Base-by-base conservation (phyloP, 352 stramenopile species). In the Pythium chondricola region DNA sequence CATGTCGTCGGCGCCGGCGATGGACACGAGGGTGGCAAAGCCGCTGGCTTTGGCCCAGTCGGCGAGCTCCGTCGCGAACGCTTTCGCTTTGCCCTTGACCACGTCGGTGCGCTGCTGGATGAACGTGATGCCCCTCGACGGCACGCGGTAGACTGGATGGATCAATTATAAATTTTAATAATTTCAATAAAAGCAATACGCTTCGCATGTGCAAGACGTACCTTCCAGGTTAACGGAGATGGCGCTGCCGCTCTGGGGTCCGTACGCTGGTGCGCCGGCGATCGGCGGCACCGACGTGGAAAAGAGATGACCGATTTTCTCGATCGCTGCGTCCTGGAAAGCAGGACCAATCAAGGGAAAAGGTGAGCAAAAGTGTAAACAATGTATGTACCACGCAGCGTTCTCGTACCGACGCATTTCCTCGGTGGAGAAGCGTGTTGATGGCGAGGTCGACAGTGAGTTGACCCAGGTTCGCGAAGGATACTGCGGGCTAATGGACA, bases 181-280 rank as follows among this genome's bases (percentile, higher is more conserved):
- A 27, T n/a, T n/a, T n/a, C n/a, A 24, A 54, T n/a, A 39, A 17
- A 61, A 35, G 8, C 22, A 35, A 21, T 20, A 32, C n/a, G 32
- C 11, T n/a, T 21, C 52, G 30, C 4, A 63, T 3, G 6, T 52
- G 9, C 50, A 22, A 18, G 25, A 41, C 29, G 17, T 51, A 92
- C 81, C 76, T 61, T 88, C 71, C 2, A 93, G 47, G 54, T 93
- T 93, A 13, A 90, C 59, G 48, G 72, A 88, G n/a, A 91, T 65
- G 25, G 56, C 53, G 16, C 70, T 49, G 10, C 50, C 51, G 22
- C 64, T 40, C 33, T 86, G 74, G 0, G 60, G 63, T 13, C 54
- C 57, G 42, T 82, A 88, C 9, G 78, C 76, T 7, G 78, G 54
- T 9, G 70, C 57, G 3, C 78, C 81, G 25, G 65, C 74, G 32